Conservation (phyloP, 345 rosid species). For the Lepidium africanum region DNA sequence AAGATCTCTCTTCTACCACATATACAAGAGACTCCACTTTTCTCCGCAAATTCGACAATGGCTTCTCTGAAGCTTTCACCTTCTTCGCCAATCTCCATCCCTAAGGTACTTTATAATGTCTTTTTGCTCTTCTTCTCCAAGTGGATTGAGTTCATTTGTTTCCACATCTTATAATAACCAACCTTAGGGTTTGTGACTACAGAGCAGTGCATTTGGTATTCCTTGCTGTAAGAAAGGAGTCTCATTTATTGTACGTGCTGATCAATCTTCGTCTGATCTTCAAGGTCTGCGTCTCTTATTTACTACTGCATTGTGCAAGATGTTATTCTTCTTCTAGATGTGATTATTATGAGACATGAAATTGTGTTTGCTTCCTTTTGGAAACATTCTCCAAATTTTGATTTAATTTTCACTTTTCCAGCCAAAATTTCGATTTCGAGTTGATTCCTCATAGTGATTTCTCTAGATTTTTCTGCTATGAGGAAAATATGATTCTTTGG, state of each 20-base stretch:
- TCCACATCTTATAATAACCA: neutral
- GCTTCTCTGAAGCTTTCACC: slow-evolving; percentile 63
- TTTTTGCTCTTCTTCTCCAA: neutral
- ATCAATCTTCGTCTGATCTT: slow-evolving; percentile 39
- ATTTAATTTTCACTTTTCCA: no score
- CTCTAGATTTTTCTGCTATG: neutral
- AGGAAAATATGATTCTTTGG: neutral
- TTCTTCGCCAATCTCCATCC: slow-evolving; percentile 43
- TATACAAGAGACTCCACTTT: neutral
- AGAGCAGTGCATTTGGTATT: slow-evolving; percentile 28
- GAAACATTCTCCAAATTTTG: no score
- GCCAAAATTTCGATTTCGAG: no score
- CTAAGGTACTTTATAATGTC: slow-evolving; percentile 38
- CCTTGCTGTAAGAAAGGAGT: slow-evolving; percentile 38
- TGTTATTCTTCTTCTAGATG: no score
- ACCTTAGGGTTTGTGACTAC: slow-evolving; percentile 26
- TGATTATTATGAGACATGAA: no score
- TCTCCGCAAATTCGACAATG: slow-evolving; percentile 35
- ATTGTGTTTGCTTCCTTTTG: neutral
- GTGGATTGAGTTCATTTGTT: neutral
- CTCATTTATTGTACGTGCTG: slow-evolving; percentile 50
- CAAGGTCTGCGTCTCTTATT: slow-evolving; percentile 33
- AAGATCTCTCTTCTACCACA: slow-evolving; percentile 21
- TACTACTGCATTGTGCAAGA: neutral
- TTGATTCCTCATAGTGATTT: no score